A percentile compares a stretch with the other conserved stretches of the same genome.
Evolutionary conservation across 371 early-diverging fungal genomes (phyloP).

Genomic region (Rhizopus sp.): DNA sequence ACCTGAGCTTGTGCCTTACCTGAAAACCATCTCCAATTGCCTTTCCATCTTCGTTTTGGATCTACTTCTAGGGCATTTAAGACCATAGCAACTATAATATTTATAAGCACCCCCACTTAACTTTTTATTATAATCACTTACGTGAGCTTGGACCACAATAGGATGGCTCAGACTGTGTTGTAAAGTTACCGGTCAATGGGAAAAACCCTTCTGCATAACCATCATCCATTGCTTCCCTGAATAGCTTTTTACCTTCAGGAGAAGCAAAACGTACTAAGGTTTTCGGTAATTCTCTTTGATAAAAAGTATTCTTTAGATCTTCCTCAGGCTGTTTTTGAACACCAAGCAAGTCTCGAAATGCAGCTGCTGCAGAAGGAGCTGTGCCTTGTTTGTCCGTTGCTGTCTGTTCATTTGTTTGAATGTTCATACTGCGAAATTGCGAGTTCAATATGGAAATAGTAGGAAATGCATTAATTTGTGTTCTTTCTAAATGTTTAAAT

Average conservation of each 20-base stretch:
- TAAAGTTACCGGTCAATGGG: slow-evolving; percentile 84
- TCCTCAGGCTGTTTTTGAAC: slow-evolving; percentile 19
- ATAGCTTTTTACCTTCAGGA: slow-evolving; percentile 72
- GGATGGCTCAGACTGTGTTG: slow-evolving; percentile 90
- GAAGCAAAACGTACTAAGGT: slow-evolving; percentile 82
- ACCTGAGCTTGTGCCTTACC: slow-evolving; percentile 18
- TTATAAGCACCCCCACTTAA: slow-evolving; percentile 86
- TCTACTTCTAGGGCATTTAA: slow-evolving; percentile 91
- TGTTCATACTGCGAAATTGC: slow-evolving; percentile 1
- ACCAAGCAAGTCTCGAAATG: slow-evolving; percentile 27
- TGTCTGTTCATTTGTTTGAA: background rate
- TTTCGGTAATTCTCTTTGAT: slow-evolving; percentile 75
- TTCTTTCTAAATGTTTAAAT: no score
- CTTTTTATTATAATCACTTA: slow-evolving; percentile 25
- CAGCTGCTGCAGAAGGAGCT: slow-evolving; percentile 7
- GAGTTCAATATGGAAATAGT: background rate
- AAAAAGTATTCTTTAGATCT: slow-evolving; percentile 68
- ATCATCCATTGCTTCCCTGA: slow-evolving; percentile 73
- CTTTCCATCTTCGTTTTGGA: slow-evolving; percentile 88
- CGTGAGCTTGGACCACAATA: slow-evolving; percentile 59
- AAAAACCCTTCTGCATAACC: slow-evolving; percentile 89
- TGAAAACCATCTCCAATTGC: slow-evolving; percentile 87
- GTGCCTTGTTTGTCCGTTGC: background rate
- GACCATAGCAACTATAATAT: slow-evolving; percentile 84
- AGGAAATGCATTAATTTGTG: background rate